These are phyloP conservation scores for Microdochium bolleyi DNA, from an alignment of 2,329 filamentous ascomycete genomes.

Conservation along the genomic window DNA sequence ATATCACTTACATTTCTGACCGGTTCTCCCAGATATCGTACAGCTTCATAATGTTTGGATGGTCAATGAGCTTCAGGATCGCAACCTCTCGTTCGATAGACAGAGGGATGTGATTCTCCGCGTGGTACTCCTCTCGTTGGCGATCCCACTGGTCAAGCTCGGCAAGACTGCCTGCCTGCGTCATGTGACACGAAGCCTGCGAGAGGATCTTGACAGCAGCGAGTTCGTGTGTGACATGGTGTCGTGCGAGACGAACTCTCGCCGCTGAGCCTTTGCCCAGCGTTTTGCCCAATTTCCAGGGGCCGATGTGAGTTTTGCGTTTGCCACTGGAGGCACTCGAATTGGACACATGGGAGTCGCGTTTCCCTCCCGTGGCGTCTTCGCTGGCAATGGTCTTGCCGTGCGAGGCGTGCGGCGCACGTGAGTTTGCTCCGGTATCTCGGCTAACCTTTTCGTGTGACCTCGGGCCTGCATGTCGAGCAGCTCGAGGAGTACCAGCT, in stretches of 20 bases:
- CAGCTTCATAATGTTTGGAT: constrained; percentile 87
- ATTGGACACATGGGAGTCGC: constrained; percentile 16
- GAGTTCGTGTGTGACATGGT: constrained; percentile 67
- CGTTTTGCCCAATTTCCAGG: constrained; percentile 86
- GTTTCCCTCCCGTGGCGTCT: constrained; percentile 9
- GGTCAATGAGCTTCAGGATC: constrained; percentile 93
- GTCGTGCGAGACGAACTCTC: constrained; percentile 76
- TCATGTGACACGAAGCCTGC: constrained; percentile 69
- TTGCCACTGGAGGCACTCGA: constrained; percentile 25
- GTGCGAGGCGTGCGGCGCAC: constrained; percentile 2
- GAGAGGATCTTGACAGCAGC: constrained; percentile 96
- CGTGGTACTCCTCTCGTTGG: constrained; percentile 45
- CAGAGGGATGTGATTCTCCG: constrained; percentile 68
- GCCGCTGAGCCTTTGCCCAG: constrained; percentile 87
- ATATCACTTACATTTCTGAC: constrained; percentile 70
- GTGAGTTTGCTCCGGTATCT: constrained; percentile 2
- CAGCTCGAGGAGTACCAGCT: constrained; percentile 1
- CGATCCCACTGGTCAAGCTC: constrained; percentile 70
- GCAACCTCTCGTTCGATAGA: constrained; percentile 92
- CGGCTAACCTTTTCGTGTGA: neutral
- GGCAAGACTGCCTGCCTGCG: constrained; percentile 78
- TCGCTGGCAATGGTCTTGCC: constrained; percentile 4
- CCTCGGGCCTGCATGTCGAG: constrained; percentile 1
- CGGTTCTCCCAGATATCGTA: constrained; percentile 98
- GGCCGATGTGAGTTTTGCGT: constrained; percentile 73